Percentiles rank a stretch among this genome's conserved stretches.
phyloP scores from a whole-genome alignment of 352 stramenopile species.

The Pythium insidiosum region DNA sequence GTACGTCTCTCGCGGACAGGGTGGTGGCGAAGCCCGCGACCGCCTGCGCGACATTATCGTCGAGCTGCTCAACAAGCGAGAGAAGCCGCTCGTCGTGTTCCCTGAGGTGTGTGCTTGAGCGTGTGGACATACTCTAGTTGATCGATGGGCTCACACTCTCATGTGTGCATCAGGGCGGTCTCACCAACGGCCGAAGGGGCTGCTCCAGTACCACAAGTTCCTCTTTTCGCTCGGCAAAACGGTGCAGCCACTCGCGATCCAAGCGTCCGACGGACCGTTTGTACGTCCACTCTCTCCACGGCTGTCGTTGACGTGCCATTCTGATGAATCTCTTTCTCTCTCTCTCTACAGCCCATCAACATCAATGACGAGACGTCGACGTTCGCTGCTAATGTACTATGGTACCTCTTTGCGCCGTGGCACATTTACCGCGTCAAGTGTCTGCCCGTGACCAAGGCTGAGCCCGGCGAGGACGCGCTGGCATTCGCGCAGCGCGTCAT shows the following conservation, averaged over 20 bases:
- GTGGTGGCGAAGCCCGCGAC: constrained; percentile 35
- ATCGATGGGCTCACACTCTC: too few relatives aligned
- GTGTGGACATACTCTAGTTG: background rate
- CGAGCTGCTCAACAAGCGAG: constrained; percentile 31
- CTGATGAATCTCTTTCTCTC: background rate
- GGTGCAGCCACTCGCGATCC: constrained; percentile 56
- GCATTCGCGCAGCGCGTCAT: constrained; percentile 56
- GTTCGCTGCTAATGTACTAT: constrained; percentile 62
- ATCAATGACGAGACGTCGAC: constrained; percentile 77
- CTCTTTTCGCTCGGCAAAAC: constrained; percentile 59
- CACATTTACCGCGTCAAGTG: constrained; percentile 60
- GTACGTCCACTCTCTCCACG: too few relatives aligned
- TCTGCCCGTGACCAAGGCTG: constrained; percentile 27
- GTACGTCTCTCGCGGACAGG: constrained; percentile 53
- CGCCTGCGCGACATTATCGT: constrained; percentile 53
- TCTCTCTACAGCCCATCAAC: constrained; percentile 41
- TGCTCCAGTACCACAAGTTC: constrained; percentile 77
- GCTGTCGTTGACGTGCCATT: background rate
- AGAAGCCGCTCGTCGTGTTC: constrained; percentile 53
- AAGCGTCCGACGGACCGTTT: constrained; percentile 53
- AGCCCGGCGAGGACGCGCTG: constrained; percentile 34
- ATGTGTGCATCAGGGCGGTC: constrained; percentile 26
- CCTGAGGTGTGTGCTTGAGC: constrained; percentile 27
- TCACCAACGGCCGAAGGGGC: constrained; percentile 57
- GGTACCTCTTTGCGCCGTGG: constrained; percentile 66